phyloP scores from a whole-genome alignment of 2,329 filamentous ascomycete species.

The Fusarium sp. region DNA sequence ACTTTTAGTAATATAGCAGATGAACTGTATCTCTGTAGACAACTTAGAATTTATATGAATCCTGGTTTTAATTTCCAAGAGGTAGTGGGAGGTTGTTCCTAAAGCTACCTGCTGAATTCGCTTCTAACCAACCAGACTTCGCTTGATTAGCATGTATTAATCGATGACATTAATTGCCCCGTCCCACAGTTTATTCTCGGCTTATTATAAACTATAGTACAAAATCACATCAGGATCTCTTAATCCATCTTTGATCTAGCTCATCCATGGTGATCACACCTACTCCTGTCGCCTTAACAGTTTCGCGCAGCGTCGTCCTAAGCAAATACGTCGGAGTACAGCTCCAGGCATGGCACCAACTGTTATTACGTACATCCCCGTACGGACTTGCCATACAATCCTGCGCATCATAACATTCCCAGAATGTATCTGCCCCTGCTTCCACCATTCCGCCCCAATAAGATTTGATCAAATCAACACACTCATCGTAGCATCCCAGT shows the following conservation, averaged over 20 bases:
- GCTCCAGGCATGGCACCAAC: slow-evolving; percentile 38
- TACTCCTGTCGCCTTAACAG: background rate
- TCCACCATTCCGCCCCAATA: slow-evolving; percentile 37
- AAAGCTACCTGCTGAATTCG: too few species aligned
- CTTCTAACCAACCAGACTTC: too few species aligned
- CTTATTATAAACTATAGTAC: background rate
- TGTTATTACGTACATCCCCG: slow-evolving; percentile 35
- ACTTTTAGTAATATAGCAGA: too few species aligned
- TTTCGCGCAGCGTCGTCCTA: background rate
- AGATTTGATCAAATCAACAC: slow-evolving; percentile 17
- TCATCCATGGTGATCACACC: background rate
- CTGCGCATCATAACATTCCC: slow-evolving; percentile 31
- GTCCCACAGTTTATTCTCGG: too few species aligned
- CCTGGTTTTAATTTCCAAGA: too few species aligned
- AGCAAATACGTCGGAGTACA: slow-evolving; percentile 32
- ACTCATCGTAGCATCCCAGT: slow-evolving; percentile 24
- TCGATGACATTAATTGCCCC: too few species aligned
- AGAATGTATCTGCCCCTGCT: slow-evolving; percentile 31
- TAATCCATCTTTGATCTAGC: background rate
- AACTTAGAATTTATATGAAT: too few species aligned
- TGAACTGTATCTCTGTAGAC: too few species aligned
- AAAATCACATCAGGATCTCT: background rate
- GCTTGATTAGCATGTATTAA: too few species aligned
- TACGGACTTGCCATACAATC: slow-evolving; percentile 31
- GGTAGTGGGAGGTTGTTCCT: too few species aligned